Conservation (phyloP, 768 basidiomycete species). For the Suillus americanus region DNA sequence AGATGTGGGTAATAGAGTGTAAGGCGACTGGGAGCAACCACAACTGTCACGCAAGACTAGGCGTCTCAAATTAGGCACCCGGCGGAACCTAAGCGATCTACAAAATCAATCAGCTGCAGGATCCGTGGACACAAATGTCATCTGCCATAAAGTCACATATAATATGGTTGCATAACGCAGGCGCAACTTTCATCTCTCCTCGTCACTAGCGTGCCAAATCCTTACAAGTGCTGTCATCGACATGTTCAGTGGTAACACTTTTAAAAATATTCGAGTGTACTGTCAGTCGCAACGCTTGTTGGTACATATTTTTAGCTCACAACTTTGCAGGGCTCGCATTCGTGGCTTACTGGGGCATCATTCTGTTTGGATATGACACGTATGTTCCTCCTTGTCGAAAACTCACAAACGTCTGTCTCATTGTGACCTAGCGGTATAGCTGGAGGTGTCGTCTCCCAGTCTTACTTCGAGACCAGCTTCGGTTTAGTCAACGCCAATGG, state of each 20-base stretch:
- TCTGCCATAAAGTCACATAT: background rate
- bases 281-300: slow-evolving; percentile 38
- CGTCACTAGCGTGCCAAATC: background rate
- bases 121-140: background rate
- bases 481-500: slow-evolving; percentile 51
- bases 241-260: slow-evolving; percentile 11
- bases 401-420: background rate
- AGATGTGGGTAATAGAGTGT: no score
- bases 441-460: slow-evolving; percentile 66
- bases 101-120: background rate
- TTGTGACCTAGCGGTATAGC: slow-evolving; percentile 49
- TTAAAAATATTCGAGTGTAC: slow-evolving; percentile 64
- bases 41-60: no score
- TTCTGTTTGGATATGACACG: slow-evolving; percentile 85
- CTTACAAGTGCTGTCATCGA: background rate
- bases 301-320: background rate
- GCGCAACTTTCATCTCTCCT: background rate
- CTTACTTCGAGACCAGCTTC: slow-evolving; percentile 63
- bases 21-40: no score
- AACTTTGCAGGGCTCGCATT: slow-evolving; percentile 61
- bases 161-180: background rate
- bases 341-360: slow-evolving; percentile 73
- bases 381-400: slow-evolving; percentile 26
- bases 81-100: background rate
- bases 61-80: background rate